Evolutionary conservation across 2,329 filamentous ascomycete species (phyloP).

Genomic region (Sphaceloma murrayae): DNA sequence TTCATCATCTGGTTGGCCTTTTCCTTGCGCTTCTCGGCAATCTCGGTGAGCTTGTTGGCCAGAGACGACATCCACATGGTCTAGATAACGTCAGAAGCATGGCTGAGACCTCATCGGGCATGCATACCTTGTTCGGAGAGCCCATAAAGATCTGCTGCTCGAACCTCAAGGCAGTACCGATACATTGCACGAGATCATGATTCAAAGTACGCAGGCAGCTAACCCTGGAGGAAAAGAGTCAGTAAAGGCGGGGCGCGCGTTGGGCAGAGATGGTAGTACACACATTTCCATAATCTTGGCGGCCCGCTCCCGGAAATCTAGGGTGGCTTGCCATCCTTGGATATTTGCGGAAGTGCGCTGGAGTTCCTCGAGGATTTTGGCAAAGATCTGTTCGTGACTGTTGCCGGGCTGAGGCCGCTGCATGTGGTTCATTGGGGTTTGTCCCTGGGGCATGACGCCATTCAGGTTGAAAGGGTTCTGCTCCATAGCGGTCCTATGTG

Average conservation of each 20-base stretch:
- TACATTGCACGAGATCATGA: constrained; percentile 8
- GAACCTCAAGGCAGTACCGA: constrained; percentile 17
- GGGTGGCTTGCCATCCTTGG: constrained; percentile 27
- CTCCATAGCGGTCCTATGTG: constrained; percentile 17
- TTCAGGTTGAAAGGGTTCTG: constrained; percentile 19
- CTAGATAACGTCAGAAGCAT: constrained; percentile 10
- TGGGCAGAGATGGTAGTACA: constrained; percentile 16
- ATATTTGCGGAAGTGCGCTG: constrained; percentile 15
- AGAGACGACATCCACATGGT: constrained; percentile 18
- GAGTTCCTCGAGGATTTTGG: constrained; percentile 23
- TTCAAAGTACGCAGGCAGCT: constrained; percentile 18
- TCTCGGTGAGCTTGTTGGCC: constrained; percentile 18
- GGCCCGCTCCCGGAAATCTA: constrained; percentile 25
- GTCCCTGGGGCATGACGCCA: constrained; percentile 17
- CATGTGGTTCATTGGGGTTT: constrained; percentile 22
- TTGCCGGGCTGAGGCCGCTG: constrained; percentile 24
- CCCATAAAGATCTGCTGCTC: constrained; percentile 15
- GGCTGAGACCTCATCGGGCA: not conserved
- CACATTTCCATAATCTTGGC: constrained; percentile 28
- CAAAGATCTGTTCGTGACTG: constrained; percentile 22
- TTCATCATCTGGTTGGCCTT: constrained; percentile 16
- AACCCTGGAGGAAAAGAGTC: constrained; percentile 16
- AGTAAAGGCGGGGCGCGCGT: constrained; percentile 12
- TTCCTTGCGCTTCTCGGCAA: constrained; percentile 13
- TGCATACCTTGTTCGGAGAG: constrained; percentile 16